phyloP scores from a whole-genome alignment of 306 rosid species.

The Lithocarpus polystachyus region DNA sequence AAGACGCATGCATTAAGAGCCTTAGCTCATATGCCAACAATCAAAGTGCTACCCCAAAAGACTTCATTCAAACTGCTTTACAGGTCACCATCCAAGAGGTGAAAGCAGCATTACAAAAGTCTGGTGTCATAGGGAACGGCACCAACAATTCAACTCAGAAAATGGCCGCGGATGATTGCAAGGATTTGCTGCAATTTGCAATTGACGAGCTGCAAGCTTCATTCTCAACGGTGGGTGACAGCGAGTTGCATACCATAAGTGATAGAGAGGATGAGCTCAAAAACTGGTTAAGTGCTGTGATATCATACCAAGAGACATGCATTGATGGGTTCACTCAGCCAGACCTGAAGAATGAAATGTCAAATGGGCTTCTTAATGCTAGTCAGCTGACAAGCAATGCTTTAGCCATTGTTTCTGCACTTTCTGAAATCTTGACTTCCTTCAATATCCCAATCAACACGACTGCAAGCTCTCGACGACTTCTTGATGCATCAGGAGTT shows the following conservation, averaged over 20 bases:
- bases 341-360: background rate
- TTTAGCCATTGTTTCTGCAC: slow-evolving; percentile 39
- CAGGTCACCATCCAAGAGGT: slow-evolving; percentile 18
- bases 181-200: slow-evolving; percentile 45
- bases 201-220: slow-evolving; percentile 34
- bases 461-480: slow-evolving; percentile 41
- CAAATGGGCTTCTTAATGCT: background rate
- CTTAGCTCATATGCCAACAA: slow-evolving; percentile 2
- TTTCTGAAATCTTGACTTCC: slow-evolving; percentile 24
- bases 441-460: slow-evolving; percentile 13
- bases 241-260: slow-evolving; percentile 19
- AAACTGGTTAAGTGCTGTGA: slow-evolving; percentile 64
- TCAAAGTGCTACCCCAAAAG: slow-evolving; percentile 10
- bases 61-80: slow-evolving; percentile 26
- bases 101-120: slow-evolving; percentile 1
- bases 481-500: slow-evolving; percentile 18
- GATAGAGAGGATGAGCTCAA: slow-evolving; percentile 36
- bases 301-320: slow-evolving; percentile 51
- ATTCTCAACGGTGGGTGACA: slow-evolving; percentile 21
- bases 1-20: slow-evolving; percentile 26
- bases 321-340: slow-evolving; percentile 33
- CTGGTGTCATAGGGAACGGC: background rate
- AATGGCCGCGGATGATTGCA: slow-evolving; percentile 61
- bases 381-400: slow-evolving; percentile 46
- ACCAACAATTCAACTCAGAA: slow-evolving; percentile 11